These are phyloP conservation scores for Sordariomycetes sp. DNA, from an alignment of 2,329 filamentous ascomycete genomes.

Conservation along the genomic window DNA sequence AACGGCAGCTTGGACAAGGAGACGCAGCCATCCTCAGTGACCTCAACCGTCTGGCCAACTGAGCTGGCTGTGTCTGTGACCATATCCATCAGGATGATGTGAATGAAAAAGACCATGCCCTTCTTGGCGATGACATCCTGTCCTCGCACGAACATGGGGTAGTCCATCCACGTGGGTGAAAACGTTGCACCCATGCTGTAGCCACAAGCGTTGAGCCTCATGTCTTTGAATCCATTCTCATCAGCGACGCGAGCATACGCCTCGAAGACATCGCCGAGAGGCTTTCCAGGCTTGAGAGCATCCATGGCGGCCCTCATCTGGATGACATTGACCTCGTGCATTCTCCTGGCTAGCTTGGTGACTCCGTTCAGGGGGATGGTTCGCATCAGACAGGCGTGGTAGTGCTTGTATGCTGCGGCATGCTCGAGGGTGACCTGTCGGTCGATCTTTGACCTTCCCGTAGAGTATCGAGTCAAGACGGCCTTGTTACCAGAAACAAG, in stretches of 20 bases:
- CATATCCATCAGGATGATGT: slow-evolving; percentile 24
- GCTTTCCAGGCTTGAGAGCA: slow-evolving; percentile 4
- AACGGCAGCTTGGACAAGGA: slow-evolving; percentile 21
- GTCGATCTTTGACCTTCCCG: slow-evolving; percentile 10
- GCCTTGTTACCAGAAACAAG: slow-evolving; percentile 10
- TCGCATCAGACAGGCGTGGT: slow-evolving; percentile 21
- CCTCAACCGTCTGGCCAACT: slow-evolving; percentile 18
- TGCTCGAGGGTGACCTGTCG: slow-evolving; percentile 21
- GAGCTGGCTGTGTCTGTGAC: slow-evolving; percentile 22
- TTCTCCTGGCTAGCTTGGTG: slow-evolving; percentile 5
- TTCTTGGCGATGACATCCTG: slow-evolving; percentile 3
- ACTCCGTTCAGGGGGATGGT: slow-evolving; percentile 14
- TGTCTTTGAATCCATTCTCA: slow-evolving; percentile 7
- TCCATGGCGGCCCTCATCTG: slow-evolving; percentile 7
- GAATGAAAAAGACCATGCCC: slow-evolving; percentile 22
- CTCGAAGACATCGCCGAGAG: slow-evolving; percentile 7
- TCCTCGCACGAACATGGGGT: slow-evolving; percentile 6
- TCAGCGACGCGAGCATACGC: slow-evolving; percentile 7
- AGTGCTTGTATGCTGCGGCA: slow-evolving; percentile 21
- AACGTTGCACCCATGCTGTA: slow-evolving; percentile 7
- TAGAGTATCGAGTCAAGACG: slow-evolving; percentile 1
- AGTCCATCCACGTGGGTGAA: slow-evolving; percentile 6
- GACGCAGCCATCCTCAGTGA: slow-evolving; percentile 18
- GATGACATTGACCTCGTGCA: slow-evolving; percentile 7
- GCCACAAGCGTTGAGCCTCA: slow-evolving; percentile 5